These are phyloP conservation scores for Sclerotinia subarctica DNA, from an alignment of 2,329 filamentous ascomycete species.

Conservation along the genomic window DNA sequence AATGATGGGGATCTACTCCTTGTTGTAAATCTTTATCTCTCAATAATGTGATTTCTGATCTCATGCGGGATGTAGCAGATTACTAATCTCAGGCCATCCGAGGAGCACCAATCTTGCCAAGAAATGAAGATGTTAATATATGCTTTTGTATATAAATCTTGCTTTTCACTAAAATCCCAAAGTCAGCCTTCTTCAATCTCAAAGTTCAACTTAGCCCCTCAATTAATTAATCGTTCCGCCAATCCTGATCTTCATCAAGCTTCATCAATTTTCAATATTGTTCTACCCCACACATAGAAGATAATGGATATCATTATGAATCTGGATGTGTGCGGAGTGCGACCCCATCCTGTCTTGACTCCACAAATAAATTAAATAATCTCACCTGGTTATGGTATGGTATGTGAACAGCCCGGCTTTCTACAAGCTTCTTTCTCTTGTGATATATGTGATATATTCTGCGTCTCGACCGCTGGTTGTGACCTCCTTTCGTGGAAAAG, in stretches of 20 bases:
- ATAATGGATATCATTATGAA: not conserved
- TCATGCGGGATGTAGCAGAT: too few species aligned
- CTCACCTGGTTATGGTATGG: not conserved
- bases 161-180: not conserved
- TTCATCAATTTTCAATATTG: not conserved
- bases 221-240: not conserved
- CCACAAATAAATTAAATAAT: not conserved
- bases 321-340: not conserved
- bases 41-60: not conserved
- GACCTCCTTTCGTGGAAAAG: not conserved
- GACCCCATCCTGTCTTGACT: not conserved
- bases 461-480: conserved; percentile 4
- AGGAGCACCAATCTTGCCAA: not conserved
- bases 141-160: not conserved
- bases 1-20: not conserved
- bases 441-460: conserved; percentile 7
- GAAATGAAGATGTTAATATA: not conserved
- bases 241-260: not conserved
- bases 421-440: not conserved
- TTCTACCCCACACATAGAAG: not conserved
- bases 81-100: not conserved
- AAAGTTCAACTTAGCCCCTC: not conserved
- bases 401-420: not conserved
- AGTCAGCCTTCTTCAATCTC: conserved; percentile 3
- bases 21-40: not conserved